phyloP scores from a whole-genome alignment of 2,329 filamentous ascomycete genomes.

The Byssochlamys sp. region DNA sequence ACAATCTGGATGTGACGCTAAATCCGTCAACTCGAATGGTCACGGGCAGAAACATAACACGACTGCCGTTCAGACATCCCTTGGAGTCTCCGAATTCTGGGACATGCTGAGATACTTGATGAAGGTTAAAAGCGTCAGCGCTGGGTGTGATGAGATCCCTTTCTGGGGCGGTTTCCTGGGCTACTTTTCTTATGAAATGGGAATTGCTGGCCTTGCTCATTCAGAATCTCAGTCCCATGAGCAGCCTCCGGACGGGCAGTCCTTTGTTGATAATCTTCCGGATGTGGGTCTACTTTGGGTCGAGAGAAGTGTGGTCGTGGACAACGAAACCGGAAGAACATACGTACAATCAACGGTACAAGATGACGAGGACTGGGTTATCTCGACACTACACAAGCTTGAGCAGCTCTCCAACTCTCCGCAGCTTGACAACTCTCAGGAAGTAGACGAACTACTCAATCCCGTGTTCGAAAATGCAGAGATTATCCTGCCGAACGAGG shows the following conservation, averaged over 20 bases:
- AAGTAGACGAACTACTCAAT: slow-evolving; percentile 15
- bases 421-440: slow-evolving; percentile 1
- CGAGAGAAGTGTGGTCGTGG: slow-evolving; percentile 65
- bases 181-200: slow-evolving; percentile 76
- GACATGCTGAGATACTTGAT: slow-evolving; percentile 29
- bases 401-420: slow-evolving; percentile 8
- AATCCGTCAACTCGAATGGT: neutral
- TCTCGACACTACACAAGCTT: slow-evolving; percentile 18
- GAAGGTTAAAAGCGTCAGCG: slow-evolving; percentile 28
- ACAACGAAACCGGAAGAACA: slow-evolving; percentile 54
- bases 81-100: slow-evolving; percentile 23
- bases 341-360: slow-evolving; percentile 59
- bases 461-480: slow-evolving; percentile 20
- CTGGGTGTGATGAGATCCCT: slow-evolving; percentile 33
- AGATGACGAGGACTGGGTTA: slow-evolving; percentile 33
- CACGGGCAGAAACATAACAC: neutral
- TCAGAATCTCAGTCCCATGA: slow-evolving; percentile 17
- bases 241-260: slow-evolving; percentile 10
- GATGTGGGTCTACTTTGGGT: slow-evolving; percentile 71
- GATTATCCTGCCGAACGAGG: slow-evolving; percentile 28
- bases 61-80: slow-evolving; percentile 7
- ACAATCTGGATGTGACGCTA: neutral
- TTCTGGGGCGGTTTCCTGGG: slow-evolving; percentile 82
- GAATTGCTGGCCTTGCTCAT: slow-evolving; percentile 49
- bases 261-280: slow-evolving; percentile 39